These are phyloP conservation scores for Hygrocybe punicea DNA, from an alignment of 768 basidiomycete species.

Conservation along the genomic window DNA sequence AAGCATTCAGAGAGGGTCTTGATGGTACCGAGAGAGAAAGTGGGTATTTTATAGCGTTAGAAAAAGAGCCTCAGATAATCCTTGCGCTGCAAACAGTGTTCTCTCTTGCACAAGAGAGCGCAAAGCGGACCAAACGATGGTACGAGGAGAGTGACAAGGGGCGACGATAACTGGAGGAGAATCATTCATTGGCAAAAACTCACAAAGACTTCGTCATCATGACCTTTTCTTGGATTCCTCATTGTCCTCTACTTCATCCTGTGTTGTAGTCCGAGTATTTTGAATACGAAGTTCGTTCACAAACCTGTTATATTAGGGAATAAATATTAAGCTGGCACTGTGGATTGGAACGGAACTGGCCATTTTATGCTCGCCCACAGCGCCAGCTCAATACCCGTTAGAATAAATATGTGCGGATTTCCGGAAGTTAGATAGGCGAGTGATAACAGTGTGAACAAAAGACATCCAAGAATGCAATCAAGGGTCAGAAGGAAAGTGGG, in stretches of 20 bases:
- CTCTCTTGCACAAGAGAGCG: slow-evolving; percentile 77
- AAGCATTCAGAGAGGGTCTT: slow-evolving; percentile 84
- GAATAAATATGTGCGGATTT: slow-evolving; percentile 62
- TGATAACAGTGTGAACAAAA: slow-evolving; percentile 57
- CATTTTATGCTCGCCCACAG: slow-evolving; percentile 83
- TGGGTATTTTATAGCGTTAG: slow-evolving; percentile 41
- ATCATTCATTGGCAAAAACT: not conserved
- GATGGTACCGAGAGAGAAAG: slow-evolving; percentile 91
- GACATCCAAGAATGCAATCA: slow-evolving; percentile 55
- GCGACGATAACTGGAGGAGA: slow-evolving; percentile 39
- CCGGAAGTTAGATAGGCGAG: slow-evolving; percentile 61
- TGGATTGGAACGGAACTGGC: slow-evolving; percentile 37
- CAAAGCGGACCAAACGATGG: slow-evolving; percentile 76
- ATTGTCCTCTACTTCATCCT: slow-evolving; percentile 10
- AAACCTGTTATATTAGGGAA: slow-evolving; percentile 49
- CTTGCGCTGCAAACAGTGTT: slow-evolving; percentile 56
- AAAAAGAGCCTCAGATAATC: not conserved
- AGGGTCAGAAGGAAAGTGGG: slow-evolving; percentile 63
- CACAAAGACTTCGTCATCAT: slow-evolving; percentile 10
- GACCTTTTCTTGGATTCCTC: slow-evolving; percentile 31
- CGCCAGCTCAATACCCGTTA: slow-evolving; percentile 62
- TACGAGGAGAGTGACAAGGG: slow-evolving; percentile 68
- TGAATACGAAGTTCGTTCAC: slow-evolving; percentile 52
- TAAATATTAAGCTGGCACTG: slow-evolving; percentile 11
- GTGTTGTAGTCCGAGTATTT: slow-evolving; percentile 26